Evolutionary conservation across 1,139 yeast species (phyloP).

Genomic region (Pichia sp.): DNA sequence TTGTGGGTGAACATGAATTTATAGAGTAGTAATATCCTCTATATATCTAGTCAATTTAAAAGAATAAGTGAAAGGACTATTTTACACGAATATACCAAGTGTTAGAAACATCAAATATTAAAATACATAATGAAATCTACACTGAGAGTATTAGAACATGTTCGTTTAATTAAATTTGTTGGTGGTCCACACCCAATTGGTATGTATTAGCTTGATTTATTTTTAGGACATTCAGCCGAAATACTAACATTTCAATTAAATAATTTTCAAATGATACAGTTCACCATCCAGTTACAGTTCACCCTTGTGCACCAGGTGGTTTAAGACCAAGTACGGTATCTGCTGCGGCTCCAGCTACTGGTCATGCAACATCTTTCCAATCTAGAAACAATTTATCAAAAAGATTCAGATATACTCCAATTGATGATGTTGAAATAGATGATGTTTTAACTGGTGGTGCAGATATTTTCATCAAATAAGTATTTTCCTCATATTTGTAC

Average conservation of each 20-base stretch:
- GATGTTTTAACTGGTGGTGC: constrained; percentile 77
- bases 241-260: background rate
- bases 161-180: constrained; percentile 57
- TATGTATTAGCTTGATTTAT: constrained; percentile 16
- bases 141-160: constrained; percentile 32
- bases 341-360: constrained; percentile 36
- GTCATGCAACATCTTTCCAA: constrained; percentile 21
- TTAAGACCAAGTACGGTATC: constrained; percentile 38
- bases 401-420: constrained; percentile 59
- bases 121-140: constrained; percentile 31
- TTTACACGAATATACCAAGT: too few species aligned
- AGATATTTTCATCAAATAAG: constrained; percentile 26
- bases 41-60: too few species aligned
- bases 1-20: background rate
- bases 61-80: too few species aligned
- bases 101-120: background rate
- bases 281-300: constrained; percentile 30
- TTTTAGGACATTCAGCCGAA: background rate
- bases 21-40: background rate
- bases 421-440: constrained; percentile 66
- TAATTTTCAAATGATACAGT: background rate
- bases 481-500: background rate
- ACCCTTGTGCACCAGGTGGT: constrained; percentile 49
- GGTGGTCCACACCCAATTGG: constrained; percentile 42
- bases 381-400: constrained; percentile 61